phyloP scores from a whole-genome alignment of 495 filamentous ascomycete genomes.

The Penicillium steckii region DNA sequence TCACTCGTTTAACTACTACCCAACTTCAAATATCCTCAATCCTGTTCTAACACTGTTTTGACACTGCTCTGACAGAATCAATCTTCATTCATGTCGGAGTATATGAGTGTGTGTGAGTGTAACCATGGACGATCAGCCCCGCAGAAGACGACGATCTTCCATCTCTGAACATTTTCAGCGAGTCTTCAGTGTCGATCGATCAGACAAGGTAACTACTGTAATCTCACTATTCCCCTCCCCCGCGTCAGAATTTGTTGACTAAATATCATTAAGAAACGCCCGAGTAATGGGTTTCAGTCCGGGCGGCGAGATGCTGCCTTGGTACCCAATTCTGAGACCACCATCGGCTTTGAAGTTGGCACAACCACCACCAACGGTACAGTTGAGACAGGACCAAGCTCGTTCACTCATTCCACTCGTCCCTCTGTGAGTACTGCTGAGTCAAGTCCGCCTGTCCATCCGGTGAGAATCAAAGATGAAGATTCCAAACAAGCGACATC shows the following conservation, averaged over 20 bases:
- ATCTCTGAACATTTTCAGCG: slow-evolving; percentile 39
- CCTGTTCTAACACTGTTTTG: background rate
- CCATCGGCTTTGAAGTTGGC: background rate
- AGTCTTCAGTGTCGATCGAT: slow-evolving; percentile 28
- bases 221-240: background rate
- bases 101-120: too few species aligned
- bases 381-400: slow-evolving; percentile 17
- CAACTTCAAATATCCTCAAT: background rate
- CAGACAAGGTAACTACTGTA: slow-evolving; percentile 22
- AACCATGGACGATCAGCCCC: slow-evolving; percentile 19
- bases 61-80: slow-evolving; percentile 1
- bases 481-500: background rate
- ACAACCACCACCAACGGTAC: background rate
- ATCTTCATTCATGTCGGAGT: background rate
- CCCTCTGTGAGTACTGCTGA: slow-evolving; percentile 17
- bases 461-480: slow-evolving; percentile 4
- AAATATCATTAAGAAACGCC: slow-evolving; percentile 10
- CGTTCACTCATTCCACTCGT: slow-evolving; percentile 14
- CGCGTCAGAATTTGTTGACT: background rate
- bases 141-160: slow-evolving; percentile 32
- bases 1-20: too few species aligned
- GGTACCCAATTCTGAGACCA: slow-evolving; percentile 7
- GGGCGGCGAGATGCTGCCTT: background rate
- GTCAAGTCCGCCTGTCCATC: slow-evolving; percentile 21
- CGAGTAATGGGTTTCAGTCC: slow-evolving; percentile 2